Evolutionary conservation across 2,329 filamentous ascomycete genomes (phyloP), one percentile per base, ranked within the genome.

Genomic region (Apiospora koreana): DNA sequence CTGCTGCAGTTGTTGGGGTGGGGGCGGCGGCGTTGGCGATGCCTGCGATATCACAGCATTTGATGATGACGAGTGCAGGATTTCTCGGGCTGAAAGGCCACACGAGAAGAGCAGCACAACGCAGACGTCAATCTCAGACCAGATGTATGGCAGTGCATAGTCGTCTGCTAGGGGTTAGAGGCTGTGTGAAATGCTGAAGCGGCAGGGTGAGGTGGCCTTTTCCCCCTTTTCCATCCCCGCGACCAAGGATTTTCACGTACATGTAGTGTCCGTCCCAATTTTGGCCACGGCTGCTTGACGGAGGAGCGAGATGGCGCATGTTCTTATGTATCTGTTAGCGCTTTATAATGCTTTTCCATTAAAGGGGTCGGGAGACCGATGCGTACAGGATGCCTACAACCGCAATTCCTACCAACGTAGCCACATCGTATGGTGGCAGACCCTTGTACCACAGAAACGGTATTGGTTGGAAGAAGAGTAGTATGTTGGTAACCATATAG

Each of bases 41-140:
- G 18, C 6, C 16, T 7, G 43, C 16, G 18, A 16, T n/a, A n/a
- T n/a, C 28, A 9, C 2, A 0, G 25, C 6, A 3, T 62, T 62
- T 3, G 54, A 62, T 6, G 50, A 35, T 1, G 54, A 62, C 18
- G 54, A 38, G 54, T 62, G 54, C 8, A 38, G 10, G 31, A 38
- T 38, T 2, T 62, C 54, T 3, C 77, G 74, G 8, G 80, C 69
- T 7, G 78, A 80, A 3, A 77, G 79, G 31, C 80, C 77, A 64
- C 75, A 79, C 7, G 79, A 78, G 72, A 78, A 80, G 25, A 79
- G 73, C 10, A 81, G 73, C 3, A 81, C 75, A n/a, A 76, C 72
- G 65, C 75, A 77, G 8, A 79, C 70, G 69, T 81, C 76, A 21
- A 76, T 75, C 72, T 77, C 73, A 14, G 79, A 77, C 78, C 77